phyloP scores from a whole-genome alignment of 768 basidiomycete genomes.

The Lactifluus pinguis region DNA sequence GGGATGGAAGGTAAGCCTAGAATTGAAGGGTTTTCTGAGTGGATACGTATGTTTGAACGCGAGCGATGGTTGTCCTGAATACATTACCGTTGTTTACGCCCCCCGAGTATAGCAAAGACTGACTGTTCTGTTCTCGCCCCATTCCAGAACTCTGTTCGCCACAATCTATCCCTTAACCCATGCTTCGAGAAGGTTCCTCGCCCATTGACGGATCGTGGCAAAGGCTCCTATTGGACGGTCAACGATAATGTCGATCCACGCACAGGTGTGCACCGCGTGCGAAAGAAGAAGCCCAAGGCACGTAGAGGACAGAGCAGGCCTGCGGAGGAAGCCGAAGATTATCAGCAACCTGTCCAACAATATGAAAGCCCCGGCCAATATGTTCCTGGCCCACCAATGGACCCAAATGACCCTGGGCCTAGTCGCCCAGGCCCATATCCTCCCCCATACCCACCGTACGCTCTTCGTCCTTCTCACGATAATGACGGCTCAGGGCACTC shows the following conservation, averaged over 20 bases:
- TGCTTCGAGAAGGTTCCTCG: conserved; percentile 88
- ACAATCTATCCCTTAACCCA: conserved; percentile 83
- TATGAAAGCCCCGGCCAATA: conserved; percentile 55
- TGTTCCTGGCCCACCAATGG: conserved; percentile 44
- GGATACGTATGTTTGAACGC: conserved; percentile 25
- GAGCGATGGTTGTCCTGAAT: conserved; percentile 42
- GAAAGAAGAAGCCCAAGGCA: conserved; percentile 76
- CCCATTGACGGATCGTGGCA: conserved; percentile 85
- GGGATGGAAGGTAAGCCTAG: conserved; percentile 76
- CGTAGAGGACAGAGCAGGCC: conserved; percentile 34
- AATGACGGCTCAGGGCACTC: neutral
- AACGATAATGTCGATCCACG: conserved; percentile 85
- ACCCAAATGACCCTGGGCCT: conserved; percentile 51
- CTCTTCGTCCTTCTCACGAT: conserved; percentile 16
- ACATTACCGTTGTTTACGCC: conserved; percentile 23
- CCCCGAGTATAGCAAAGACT: neutral
- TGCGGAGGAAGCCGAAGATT: conserved; percentile 46
- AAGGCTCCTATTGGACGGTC: conserved; percentile 89
- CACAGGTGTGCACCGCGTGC: conserved; percentile 79
- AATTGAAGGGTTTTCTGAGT: conserved; percentile 7
- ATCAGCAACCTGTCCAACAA: conserved; percentile 38
- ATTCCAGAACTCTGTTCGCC: conserved; percentile 76
- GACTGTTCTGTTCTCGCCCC: neutral
- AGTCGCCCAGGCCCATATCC: conserved; percentile 49
- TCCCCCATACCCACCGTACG: conserved; percentile 53